Percentiles rank a stretch among this genome's conserved stretches.
These are phyloP conservation scores for Lepidium didymum DNA, from an alignment of 345 rosid species.

Conservation along the genomic window DNA sequence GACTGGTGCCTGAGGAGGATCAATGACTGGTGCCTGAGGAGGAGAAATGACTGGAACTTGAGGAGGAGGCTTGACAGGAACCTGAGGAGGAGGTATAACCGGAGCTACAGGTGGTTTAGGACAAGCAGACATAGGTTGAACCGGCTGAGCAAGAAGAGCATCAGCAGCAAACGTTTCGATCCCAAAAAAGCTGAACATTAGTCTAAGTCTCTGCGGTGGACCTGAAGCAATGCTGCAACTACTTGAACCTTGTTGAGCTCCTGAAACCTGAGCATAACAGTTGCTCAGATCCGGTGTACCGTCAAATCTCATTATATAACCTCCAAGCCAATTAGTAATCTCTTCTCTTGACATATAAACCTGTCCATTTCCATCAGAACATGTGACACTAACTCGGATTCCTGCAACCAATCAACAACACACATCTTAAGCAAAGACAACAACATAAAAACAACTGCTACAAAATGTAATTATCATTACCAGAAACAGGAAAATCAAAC, in stretches of 20 bases:
- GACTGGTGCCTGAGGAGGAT: neutral
- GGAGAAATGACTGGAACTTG: constrained; percentile 10
- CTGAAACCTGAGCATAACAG: constrained; percentile 61
- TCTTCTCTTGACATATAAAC: constrained; percentile 61
- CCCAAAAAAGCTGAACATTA: constrained; percentile 47
- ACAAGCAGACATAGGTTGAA: constrained; percentile 60
- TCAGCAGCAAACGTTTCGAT: constrained; percentile 47
- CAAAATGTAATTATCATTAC: constrained; percentile 23
- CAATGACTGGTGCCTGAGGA: neutral
- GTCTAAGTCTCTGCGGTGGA: constrained; percentile 49
- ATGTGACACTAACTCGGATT: constrained; percentile 46
- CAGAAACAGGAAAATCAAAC: constrained; percentile 70
- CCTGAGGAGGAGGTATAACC: constrained; percentile 19
- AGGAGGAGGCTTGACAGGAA: constrained; percentile 21
- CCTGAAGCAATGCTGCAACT: constrained; percentile 53
- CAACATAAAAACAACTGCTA: neutral
- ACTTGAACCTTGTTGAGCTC: constrained; percentile 32
- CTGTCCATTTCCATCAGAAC: constrained; percentile 52
- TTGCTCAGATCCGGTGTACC: constrained; percentile 71
- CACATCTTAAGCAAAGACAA: neutral
- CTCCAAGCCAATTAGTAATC: constrained; percentile 66
- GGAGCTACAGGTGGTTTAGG: constrained; percentile 34
- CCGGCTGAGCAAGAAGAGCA: constrained; percentile 68
- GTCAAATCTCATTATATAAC: constrained; percentile 56
- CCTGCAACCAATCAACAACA: constrained; percentile 39